These are phyloP conservation scores for Trichoderma pleuroti DNA, from an alignment of 2,329 filamentous ascomycete species.

Conservation along the genomic window DNA sequence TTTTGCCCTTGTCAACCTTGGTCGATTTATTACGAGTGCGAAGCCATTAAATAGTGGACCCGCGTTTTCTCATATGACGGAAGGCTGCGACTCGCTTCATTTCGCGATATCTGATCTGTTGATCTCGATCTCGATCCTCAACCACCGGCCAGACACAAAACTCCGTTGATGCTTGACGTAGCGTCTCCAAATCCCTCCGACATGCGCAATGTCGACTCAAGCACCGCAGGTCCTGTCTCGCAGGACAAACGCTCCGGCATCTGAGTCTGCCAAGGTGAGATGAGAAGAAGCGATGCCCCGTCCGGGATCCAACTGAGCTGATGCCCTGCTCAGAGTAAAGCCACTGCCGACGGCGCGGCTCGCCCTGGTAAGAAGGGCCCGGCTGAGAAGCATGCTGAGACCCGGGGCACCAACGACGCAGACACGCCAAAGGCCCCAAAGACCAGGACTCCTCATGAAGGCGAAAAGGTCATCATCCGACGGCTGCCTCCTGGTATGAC, in stretches of 20 bases:
- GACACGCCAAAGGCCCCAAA: conserved; percentile 31
- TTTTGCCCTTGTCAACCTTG: not conserved
- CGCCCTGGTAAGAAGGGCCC: conserved; percentile 27
- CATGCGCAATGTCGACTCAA: conserved; percentile 38
- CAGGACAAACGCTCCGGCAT: conserved; percentile 32
- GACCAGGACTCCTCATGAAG: conserved; percentile 39
- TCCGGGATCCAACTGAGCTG: conserved; percentile 13
- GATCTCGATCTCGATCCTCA: not conserved
- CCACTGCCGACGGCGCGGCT: conserved; percentile 21
- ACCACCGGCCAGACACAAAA: not conserved
- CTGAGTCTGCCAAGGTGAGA: conserved; percentile 31
- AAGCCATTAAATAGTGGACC: not conserved
- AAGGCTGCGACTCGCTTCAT: conserved; percentile 1
- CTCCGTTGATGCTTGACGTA: not conserved
- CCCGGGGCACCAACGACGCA: conserved; percentile 28
- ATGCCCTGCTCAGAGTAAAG: conserved; percentile 20
- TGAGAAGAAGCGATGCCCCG: conserved; percentile 15
- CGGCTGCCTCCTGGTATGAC: conserved; percentile 84
- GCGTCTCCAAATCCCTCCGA: conserved; percentile 19
- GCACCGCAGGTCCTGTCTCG: conserved; percentile 36
- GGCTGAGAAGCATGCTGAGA: conserved; percentile 29
- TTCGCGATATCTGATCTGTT: not conserved
- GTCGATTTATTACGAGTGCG: not conserved
- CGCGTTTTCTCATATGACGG: conserved; percentile 11
- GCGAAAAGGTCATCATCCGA: conserved; percentile 80